Evolutionary conservation across 2,329 filamentous ascomycete genomes (phyloP), one percentile per base, ranked within the genome.

Genomic region (Orbilia quercus): DNA sequence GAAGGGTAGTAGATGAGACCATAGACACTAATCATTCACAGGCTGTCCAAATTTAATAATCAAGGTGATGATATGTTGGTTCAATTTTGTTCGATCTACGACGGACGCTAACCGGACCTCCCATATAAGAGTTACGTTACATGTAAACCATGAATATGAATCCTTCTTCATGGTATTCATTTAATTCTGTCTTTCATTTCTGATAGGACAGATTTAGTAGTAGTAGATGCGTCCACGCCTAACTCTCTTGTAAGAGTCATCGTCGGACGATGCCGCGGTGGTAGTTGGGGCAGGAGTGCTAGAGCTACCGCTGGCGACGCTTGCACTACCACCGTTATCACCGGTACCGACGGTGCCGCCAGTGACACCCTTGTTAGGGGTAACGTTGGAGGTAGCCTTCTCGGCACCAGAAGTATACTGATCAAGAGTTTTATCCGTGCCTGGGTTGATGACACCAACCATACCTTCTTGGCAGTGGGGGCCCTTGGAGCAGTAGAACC

Each of bases 381-480:
- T 79, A 42, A 83, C 77, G 76, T 82, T 83, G 75, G 80, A 79
- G 0, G 80, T 60, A 4, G 81, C 82, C 9, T 76, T 66, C 3
- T 78, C 79, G 34, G 83, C 81, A 51, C 82, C 73, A 7, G 73
- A 58, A 11, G 69, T 73, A 71, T 77, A 80, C 12, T 78, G 9
- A 74, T 77, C 55, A 74, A 78, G 36, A 9, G 75, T 51, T 23
- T 66, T 50, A 23, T 75, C 47, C 23, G 48, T 44, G 6, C 25
- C 47, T 64, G 89, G 86, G 81, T 93, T 92, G 79, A 92, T 88
- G 28, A 91, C 89, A 83, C 91, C 89, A 66, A 85, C 84, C 89
- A 92, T 92, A 74, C 90, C 90, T 45, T 79, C 82, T 80, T 92
- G 86, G 81, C 91, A 95, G 82, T 95, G 91, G 78, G 84, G 86